phyloP scores from a whole-genome alignment of 2,329 filamentous ascomycete genomes.

The Sordariomycetes sp. region DNA sequence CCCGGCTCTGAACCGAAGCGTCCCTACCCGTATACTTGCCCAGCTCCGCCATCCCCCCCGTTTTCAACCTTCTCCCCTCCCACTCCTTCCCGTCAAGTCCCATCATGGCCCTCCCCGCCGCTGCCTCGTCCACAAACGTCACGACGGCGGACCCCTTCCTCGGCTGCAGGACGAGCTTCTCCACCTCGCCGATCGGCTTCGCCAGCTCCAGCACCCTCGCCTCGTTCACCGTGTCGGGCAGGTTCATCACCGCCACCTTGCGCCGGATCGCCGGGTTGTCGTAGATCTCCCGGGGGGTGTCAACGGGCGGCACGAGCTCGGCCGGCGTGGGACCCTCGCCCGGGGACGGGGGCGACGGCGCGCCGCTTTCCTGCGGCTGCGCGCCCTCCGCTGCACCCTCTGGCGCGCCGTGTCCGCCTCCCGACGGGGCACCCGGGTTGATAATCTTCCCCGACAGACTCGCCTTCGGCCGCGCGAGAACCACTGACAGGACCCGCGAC shows the following conservation, averaged over 20 bases:
- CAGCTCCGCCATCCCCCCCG: constrained; percentile 23
- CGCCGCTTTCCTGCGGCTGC: constrained; percentile 20
- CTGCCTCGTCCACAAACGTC: constrained; percentile 59
- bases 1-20: background rate
- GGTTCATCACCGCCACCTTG: constrained; percentile 68
- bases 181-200: constrained; percentile 55
- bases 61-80: constrained; percentile 35
- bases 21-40: background rate
- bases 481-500: constrained; percentile 54
- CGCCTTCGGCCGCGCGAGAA: constrained; percentile 25
- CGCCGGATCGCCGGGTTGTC: constrained; percentile 36
- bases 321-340: constrained; percentile 23
- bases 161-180: constrained; percentile 67
- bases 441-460: constrained; percentile 23
- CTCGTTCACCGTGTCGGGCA: constrained; percentile 89
- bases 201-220: constrained; percentile 63
- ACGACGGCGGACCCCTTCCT: constrained; percentile 76
- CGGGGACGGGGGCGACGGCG: constrained; percentile 4
- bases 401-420: constrained; percentile 26
- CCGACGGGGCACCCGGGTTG: constrained; percentile 29
- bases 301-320: constrained; percentile 15
- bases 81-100: constrained; percentile 43
- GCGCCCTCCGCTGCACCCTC: constrained; percentile 10
- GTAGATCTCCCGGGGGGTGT: background rate
- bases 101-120: constrained; percentile 60